Percentiles rank a stretch among this genome's conserved stretches.
Conservation (phyloP, 78 protist species). For the Acrasis kona region DNA sequence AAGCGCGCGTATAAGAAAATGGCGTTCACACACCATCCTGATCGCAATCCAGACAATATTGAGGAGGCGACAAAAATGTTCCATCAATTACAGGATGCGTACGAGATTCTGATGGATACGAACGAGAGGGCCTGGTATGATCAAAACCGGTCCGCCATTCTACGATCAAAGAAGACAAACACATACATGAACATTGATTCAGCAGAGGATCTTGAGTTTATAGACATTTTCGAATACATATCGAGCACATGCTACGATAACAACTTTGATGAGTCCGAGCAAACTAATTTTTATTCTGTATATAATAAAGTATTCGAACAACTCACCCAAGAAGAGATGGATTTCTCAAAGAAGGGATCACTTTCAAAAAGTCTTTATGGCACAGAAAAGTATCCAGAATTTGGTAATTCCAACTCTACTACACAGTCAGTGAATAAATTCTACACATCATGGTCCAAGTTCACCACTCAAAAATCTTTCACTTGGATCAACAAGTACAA, state of each 20-base stretch:
- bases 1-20: conserved; percentile 48
- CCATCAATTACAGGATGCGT: conserved; percentile 62
- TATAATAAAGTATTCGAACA: conserved; percentile 32
- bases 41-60: conserved; percentile 47
- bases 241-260: too few species aligned
- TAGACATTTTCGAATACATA: too few species aligned
- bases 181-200: conserved; percentile 30
- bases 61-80: conserved; percentile 54
- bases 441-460: conserved; percentile 51
- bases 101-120: conserved; percentile 42
- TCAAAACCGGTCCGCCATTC: conserved; percentile 38
- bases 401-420: conserved; percentile 28
- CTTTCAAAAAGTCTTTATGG: too few species aligned
- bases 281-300: conserved; percentile 37
- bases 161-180: too few species aligned
- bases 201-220: conserved; percentile 23
- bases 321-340: conserved; percentile 36
- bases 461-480: conserved; percentile 39
- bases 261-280: conserved; percentile 34
- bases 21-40: conserved; percentile 72
- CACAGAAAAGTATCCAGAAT: conserved; percentile 21
- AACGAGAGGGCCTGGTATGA: conserved; percentile 72
- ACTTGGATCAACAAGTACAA: conserved; percentile 51
- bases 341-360: neutral
- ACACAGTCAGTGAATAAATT: conserved; percentile 27